Evolutionary conservation across 1,139 yeast species (phyloP).

Genomic region (Nakaseomyces sp.): DNA sequence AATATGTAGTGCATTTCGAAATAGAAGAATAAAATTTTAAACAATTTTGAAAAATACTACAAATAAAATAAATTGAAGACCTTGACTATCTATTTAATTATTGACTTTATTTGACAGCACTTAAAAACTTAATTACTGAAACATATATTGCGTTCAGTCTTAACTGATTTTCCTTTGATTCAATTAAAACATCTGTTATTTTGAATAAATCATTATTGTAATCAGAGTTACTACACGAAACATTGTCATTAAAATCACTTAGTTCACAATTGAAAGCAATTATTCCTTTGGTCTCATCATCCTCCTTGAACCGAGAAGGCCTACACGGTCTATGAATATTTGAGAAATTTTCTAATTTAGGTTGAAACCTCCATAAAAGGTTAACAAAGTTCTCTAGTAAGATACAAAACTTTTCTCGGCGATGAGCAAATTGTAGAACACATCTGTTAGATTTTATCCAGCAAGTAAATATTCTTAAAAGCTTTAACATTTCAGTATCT

Average conservation of each 20-base stretch:
- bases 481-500: background rate
- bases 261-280: constrained; percentile 44
- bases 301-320: constrained; percentile 49
- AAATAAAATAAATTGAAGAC: too few relatives aligned
- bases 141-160: constrained; percentile 34
- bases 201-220: background rate
- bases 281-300: constrained; percentile 50
- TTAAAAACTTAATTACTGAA: constrained; percentile 28
- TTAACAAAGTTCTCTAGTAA: constrained; percentile 33
- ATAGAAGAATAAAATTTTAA: too few relatives aligned
- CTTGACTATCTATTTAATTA: too few relatives aligned
- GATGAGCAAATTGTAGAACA: constrained; percentile 34
- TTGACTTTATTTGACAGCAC: background rate
- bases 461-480: constrained; percentile 38
- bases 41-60: too few relatives aligned
- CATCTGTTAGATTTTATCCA: constrained; percentile 44
- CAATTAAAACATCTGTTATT: background rate
- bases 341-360: background rate
- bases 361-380: constrained; percentile 6
- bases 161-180: constrained; percentile 29
- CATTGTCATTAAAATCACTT: constrained; percentile 50
- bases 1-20: too few relatives aligned
- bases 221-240: background rate
- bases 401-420: constrained; percentile 31
- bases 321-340: constrained; percentile 34